A percentile compares a stretch with the other conserved stretches of the same genome.
Conservation (phyloP, 305 asterid species). For the Ajuga reptans region DNA sequence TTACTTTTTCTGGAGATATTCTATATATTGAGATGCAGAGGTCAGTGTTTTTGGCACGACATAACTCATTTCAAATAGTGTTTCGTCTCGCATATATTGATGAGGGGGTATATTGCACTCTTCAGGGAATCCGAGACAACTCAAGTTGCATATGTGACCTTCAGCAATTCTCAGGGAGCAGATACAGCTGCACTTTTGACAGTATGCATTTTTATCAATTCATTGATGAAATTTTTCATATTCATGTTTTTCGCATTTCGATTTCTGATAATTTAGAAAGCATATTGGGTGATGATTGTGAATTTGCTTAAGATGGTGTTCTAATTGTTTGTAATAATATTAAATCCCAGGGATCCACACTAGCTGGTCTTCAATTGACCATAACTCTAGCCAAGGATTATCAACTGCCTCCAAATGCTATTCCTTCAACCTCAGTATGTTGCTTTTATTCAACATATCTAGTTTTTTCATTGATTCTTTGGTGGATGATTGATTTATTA, state of each 20-base stretch:
- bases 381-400: conserved; percentile 28
- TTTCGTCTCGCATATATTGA: too few species aligned
- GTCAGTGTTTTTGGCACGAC: conserved; percentile 15
- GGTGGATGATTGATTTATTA: not conserved
- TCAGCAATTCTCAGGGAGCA: conserved; percentile 43
- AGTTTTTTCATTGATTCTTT: not conserved
- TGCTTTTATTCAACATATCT: not conserved
- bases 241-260: too few species aligned
- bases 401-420: conserved; percentile 41
- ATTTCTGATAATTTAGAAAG: too few species aligned
- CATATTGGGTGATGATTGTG: too few species aligned
- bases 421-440: conserved; percentile 31
- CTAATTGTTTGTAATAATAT: not conserved
- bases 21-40: conserved; percentile 45
- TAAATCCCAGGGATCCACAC: conserved; percentile 39
- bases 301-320: not conserved
- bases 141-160: conserved; percentile 42
- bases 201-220: conserved; percentile 20
- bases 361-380: conserved; percentile 28
- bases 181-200: conserved; percentile 45
- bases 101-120: not conserved
- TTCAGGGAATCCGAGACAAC: conserved; percentile 40
- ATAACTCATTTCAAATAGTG: not conserved
- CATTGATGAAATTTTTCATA: too few species aligned
- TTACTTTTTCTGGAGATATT: conserved; percentile 47